Evolutionary conservation across 768 basidiomycete genomes (phyloP).

Genomic region (Phaeotremella fagi): DNA sequence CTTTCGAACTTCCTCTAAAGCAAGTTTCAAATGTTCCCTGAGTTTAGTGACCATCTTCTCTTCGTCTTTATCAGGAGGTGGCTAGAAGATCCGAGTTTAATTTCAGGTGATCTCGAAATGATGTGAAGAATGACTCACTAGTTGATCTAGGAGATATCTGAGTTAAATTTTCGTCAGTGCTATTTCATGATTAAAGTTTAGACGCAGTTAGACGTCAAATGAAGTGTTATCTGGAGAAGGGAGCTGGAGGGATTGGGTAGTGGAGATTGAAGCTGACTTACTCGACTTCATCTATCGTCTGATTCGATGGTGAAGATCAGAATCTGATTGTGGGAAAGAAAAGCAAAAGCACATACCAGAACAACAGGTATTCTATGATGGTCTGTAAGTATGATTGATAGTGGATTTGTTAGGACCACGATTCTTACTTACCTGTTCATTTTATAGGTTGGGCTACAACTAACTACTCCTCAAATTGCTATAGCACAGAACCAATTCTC

Average conservation of each 20-base stretch:
- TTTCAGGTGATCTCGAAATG: background rate
- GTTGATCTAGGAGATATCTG: conserved; percentile 38
- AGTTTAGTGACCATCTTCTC: conserved; percentile 28
- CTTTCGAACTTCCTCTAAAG: conserved; percentile 31
- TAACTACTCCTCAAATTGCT: too few relatives aligned
- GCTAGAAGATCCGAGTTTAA: conserved; percentile 8
- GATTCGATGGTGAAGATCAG: background rate
- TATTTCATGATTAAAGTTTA: too few relatives aligned
- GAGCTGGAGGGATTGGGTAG: background rate
- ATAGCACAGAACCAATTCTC: too few relatives aligned
- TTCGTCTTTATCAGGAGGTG: conserved; percentile 37
- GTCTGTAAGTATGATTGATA: too few relatives aligned
- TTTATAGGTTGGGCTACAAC: too few relatives aligned
- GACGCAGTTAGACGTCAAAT: too few relatives aligned
- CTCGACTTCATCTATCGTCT: conserved; percentile 43
- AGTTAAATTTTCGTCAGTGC: background rate
- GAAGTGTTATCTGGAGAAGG: background rate
- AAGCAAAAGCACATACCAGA: conserved; percentile 17
- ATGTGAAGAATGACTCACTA: conserved; percentile 9
- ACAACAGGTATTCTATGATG: conserved; percentile 27
- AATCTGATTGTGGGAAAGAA: background rate
- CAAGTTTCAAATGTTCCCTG: conserved; percentile 20
- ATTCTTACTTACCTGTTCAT: too few relatives aligned
- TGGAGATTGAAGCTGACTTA: conserved; percentile 5
- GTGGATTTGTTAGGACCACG: too few relatives aligned